Conservation (phyloP, 306 rosid genomes). For the Cucurbita argyrosperma region DNA sequence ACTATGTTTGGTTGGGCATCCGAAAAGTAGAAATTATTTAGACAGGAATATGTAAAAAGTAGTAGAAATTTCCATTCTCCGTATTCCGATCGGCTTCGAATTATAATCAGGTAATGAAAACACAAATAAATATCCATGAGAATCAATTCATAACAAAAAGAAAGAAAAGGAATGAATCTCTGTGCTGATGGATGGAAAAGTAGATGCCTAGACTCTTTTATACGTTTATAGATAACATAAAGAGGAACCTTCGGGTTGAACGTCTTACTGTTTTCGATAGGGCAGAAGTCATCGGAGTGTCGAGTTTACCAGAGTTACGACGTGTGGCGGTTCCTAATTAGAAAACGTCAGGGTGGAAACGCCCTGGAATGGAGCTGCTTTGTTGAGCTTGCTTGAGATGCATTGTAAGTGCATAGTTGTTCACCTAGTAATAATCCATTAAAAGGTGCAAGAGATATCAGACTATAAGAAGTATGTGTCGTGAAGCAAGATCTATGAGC, state of each 20-base stretch:
- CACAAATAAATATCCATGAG: neutral
- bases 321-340: slow-evolving; percentile 1
- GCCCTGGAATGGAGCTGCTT: slow-evolving; percentile 71
- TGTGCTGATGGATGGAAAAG: neutral
- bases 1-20: neutral
- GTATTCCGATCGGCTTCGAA: neutral
- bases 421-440: slow-evolving; percentile 24
- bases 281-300: neutral
- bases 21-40: too few relatives aligned
- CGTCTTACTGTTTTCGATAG: neutral
- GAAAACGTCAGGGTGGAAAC: slow-evolving; percentile 75
- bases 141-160: neutral
- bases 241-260: neutral
- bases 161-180: neutral
- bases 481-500: neutral
- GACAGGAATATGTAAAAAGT: neutral
- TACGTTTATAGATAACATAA: neutral
- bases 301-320: neutral
- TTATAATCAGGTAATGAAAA: neutral
- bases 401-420: slow-evolving; percentile 73
- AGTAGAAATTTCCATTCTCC: neutral
- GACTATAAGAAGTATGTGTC: neutral
- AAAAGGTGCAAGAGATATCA: neutral
- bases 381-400: slow-evolving; percentile 83
- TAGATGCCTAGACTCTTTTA: neutral